A percentile compares a stretch with the other conserved stretches of the same genome.
Evolutionary conservation across 1,284 basidiomycete species (phyloP).

Genomic region (Apiotrichum sp.): DNA sequence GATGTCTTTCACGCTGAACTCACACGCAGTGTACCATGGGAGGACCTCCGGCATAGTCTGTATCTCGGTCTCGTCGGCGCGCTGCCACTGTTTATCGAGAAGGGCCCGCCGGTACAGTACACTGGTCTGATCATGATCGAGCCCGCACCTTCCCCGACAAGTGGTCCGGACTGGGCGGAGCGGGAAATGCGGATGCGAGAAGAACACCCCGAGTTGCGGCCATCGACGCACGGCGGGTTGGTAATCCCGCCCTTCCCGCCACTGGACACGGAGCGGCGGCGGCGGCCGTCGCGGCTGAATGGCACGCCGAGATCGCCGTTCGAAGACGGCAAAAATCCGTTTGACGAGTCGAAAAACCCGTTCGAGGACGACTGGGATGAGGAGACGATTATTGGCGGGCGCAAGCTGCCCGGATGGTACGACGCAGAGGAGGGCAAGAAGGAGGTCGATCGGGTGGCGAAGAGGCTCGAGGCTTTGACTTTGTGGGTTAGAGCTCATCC

Average conservation of each 20-base stretch:
- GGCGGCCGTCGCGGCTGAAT: slow-evolving; percentile 43
- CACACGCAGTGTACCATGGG: neutral
- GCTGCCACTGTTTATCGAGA: slow-evolving; percentile 19
- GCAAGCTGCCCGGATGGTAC: slow-evolving; percentile 52
- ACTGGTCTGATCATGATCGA: slow-evolving; percentile 1
- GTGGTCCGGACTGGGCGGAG: neutral
- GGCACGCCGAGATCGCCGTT: neutral
- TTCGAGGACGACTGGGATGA: slow-evolving; percentile 43
- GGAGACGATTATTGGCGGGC: slow-evolving; percentile 47
- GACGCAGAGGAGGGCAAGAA: slow-evolving; percentile 58
- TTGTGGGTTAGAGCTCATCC: slow-evolving; percentile 24
- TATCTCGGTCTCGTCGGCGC: slow-evolving; percentile 18
- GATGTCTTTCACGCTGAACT: neutral
- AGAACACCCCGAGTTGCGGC: slow-evolving; percentile 24
- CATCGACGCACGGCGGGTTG: slow-evolving; percentile 56
- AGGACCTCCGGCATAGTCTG: slow-evolving; percentile 53
- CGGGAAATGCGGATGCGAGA: slow-evolving; percentile 4
- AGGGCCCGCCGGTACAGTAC: slow-evolving; percentile 6
- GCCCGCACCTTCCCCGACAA: neutral
- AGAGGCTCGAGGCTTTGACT: slow-evolving; percentile 63
- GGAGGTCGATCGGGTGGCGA: slow-evolving; percentile 57
- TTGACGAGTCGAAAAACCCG: slow-evolving; percentile 1
- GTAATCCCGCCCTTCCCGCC: slow-evolving; percentile 73
- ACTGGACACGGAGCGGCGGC: slow-evolving; percentile 49
- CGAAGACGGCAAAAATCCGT: neutral